Evolutionary conservation across 257 asterid genomes (phyloP).

Genomic region (Solanum chiquidenum): DNA sequence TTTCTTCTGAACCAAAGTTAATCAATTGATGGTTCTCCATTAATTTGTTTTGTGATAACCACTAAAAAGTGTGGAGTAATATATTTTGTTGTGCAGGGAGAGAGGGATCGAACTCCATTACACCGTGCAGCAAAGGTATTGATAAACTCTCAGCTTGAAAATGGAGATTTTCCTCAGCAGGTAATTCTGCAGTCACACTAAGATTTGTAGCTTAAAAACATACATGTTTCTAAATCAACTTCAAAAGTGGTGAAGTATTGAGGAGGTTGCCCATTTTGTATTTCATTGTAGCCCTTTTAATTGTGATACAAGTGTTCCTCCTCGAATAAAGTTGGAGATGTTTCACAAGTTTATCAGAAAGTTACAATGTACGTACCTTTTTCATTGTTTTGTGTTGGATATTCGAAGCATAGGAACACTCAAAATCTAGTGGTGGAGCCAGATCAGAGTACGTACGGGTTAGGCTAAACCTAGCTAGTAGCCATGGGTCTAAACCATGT

Average conservation of each 20-base stretch:
- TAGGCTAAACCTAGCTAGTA: neutral
- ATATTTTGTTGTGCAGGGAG: neutral
- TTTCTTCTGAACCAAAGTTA: neutral
- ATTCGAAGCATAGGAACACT: neutral
- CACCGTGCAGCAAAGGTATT: slow-evolving; percentile 4
- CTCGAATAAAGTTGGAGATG: neutral
- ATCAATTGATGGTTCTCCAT: neutral
- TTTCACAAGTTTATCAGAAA: neutral
- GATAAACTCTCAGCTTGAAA: slow-evolving; percentile 8
- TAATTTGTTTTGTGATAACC: neutral
- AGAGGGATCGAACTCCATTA: slow-evolving; percentile 6
- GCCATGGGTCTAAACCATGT: neutral
- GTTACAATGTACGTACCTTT: neutral
- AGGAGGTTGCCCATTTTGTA: neutral
- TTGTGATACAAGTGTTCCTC: neutral
- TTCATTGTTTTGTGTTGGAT: neutral
- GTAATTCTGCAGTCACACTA: neutral
- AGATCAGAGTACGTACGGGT: neutral
- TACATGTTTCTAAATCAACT: neutral
- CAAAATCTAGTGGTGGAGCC: neutral
- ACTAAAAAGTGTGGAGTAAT: neutral
- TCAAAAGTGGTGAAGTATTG: neutral
- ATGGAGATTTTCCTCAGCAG: slow-evolving; percentile 10
- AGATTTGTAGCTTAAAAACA: neutral
- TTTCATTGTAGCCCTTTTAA: neutral